A percentile compares a stretch with the other conserved stretches of the same genome.
Evolutionary conservation across 1,139 yeast genomes (phyloP).

Genomic region (Suhomyces wounanorum): DNA sequence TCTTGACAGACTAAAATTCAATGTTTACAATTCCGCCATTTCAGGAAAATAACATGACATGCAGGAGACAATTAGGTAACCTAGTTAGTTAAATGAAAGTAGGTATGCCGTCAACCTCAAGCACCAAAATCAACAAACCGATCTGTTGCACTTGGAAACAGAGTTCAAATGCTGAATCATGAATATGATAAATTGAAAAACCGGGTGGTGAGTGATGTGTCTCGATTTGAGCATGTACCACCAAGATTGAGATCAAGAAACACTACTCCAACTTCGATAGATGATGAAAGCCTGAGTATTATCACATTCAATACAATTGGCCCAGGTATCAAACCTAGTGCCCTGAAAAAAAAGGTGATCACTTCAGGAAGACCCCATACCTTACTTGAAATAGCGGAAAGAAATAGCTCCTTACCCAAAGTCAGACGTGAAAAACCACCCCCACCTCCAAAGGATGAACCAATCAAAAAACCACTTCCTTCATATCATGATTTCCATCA

Average conservation of each 20-base stretch:
- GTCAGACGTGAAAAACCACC: constrained; percentile 10
- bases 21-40: constrained; percentile 8
- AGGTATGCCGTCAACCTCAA: not conserved
- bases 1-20: not conserved
- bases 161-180: constrained; percentile 4
- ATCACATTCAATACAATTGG: constrained; percentile 15
- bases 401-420: constrained; percentile 5
- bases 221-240: constrained; percentile 21
- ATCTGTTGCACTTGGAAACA: not conserved
- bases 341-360: constrained; percentile 7
- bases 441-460: constrained; percentile 13
- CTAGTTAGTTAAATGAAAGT: constrained; percentile 1
- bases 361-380: constrained; percentile 6
- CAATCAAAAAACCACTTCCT: constrained; percentile 2
- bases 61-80: not conserved
- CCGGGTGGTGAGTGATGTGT: constrained; percentile 20
- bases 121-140: not conserved
- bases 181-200: constrained; percentile 12
- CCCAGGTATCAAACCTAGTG: constrained; percentile 3
- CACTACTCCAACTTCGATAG: constrained; percentile 19
- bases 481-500: constrained; percentile 11
- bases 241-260: constrained; percentile 20
- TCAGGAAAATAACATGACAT: constrained; percentile 4
- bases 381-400: constrained; percentile 13
- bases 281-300: constrained; percentile 15